Percentiles rank a stretch among this genome's conserved stretches.
phyloP scores from a whole-genome alignment of 2,329 filamentous ascomycete genomes.

The Arachnopeziza araneosa region DNA sequence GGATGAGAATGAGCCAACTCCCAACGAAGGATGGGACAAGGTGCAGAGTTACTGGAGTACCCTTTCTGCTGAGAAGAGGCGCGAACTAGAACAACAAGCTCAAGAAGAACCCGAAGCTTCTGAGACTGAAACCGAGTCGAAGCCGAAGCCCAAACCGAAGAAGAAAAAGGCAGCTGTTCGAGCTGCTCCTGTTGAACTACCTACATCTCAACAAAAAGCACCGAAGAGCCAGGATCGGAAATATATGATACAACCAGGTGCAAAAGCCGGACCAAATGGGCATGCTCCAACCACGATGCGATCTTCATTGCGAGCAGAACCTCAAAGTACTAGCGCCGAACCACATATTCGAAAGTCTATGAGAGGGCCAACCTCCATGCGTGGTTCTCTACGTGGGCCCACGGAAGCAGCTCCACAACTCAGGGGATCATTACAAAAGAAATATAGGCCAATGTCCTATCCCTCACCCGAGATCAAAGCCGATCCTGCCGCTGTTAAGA shows the following conservation, averaged over 20 bases:
- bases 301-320: slow-evolving; percentile 41
- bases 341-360: slow-evolving; percentile 29
- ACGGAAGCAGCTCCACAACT: slow-evolving; percentile 11
- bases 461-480: slow-evolving; percentile 13
- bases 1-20: slow-evolving; percentile 17
- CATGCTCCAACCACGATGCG: slow-evolving; percentile 33
- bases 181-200: not conserved
- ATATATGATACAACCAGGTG: slow-evolving; percentile 37
- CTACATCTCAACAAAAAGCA: slow-evolving; percentile 25
- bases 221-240: slow-evolving; percentile 20
- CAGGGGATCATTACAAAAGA: slow-evolving; percentile 32
- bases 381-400: slow-evolving; percentile 21
- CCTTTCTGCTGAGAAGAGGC: slow-evolving; percentile 56
- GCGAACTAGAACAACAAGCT: slow-evolving; percentile 49
- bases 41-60: slow-evolving; percentile 67
- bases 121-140: slow-evolving; percentile 34
- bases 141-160: slow-evolving; percentile 32
- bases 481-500: slow-evolving; percentile 17
- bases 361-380: slow-evolving; percentile 19
- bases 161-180: slow-evolving; percentile 20
- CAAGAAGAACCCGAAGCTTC: slow-evolving; percentile 41
- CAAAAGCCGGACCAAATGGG: slow-evolving; percentile 27
- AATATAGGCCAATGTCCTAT: slow-evolving; percentile 28
- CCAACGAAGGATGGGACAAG: slow-evolving; percentile 49
- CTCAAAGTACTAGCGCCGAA: slow-evolving; percentile 16